Evolutionary conservation across 177 flowering plant genomes (phyloP).

Genomic region (Tripterygium wilfordii): DNA sequence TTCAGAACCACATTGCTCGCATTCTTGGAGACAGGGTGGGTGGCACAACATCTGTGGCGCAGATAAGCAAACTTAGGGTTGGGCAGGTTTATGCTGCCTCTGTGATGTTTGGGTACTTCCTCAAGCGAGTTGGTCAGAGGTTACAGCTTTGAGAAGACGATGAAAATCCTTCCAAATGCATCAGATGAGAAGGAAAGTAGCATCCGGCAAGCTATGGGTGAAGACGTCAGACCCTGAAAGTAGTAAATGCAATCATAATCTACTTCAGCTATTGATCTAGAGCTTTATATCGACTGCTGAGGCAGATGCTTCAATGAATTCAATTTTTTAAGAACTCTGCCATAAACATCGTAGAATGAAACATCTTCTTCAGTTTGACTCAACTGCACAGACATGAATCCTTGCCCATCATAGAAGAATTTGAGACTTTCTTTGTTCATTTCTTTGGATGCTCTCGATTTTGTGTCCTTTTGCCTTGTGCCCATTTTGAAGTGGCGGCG

Average conservation of each 20-base stretch:
- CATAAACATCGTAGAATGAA: conserved; percentile 44
- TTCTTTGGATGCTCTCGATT: too few relatives aligned
- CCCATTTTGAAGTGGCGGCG: too few relatives aligned
- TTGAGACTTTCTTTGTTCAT: not conserved
- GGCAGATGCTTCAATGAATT: conserved; percentile 22
- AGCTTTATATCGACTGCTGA: too few relatives aligned
- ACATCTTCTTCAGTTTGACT: conserved; percentile 21
- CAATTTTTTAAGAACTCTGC: conserved; percentile 38
- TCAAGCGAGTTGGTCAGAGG: conserved; percentile 83
- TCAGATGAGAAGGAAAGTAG: conserved; percentile 27
- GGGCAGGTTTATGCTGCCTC: conserved; percentile 98
- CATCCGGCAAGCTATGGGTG: conserved; percentile 25
- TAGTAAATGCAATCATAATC: too few relatives aligned
- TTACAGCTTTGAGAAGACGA: conserved; percentile 89
- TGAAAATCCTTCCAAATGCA: conserved; percentile 68
- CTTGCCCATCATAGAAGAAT: conserved; percentile 45
- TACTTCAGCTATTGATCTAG: too few relatives aligned
- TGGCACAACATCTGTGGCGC: conserved; percentile 51
- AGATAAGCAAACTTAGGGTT: conserved; percentile 77
- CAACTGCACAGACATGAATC: conserved; percentile 51
- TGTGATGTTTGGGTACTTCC: conserved; percentile 93
- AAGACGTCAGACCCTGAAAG: conserved; percentile 36
- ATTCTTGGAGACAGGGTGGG: conserved; percentile 63
- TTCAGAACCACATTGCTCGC: conserved; percentile 72
- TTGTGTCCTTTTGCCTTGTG: too few relatives aligned